phyloP scores from a whole-genome alignment of 371 early-diverging fungal species.

The Rhizopus microsporus region DNA sequence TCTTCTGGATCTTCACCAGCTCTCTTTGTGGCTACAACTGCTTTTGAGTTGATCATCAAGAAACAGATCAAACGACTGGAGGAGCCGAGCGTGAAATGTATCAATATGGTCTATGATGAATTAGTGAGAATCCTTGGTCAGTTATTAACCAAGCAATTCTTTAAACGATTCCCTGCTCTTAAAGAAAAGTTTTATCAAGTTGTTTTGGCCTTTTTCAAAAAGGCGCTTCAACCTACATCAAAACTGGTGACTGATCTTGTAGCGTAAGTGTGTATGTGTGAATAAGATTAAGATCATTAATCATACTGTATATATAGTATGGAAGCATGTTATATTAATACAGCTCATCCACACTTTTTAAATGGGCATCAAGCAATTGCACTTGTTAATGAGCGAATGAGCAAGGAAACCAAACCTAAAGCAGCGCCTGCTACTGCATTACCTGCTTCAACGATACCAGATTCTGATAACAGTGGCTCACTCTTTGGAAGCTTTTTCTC shows the following conservation, averaged over 20 bases:
- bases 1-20: constrained; percentile 97
- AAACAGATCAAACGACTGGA: constrained; percentile 96
- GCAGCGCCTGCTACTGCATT: not conserved
- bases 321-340: constrained; percentile 96
- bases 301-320: constrained; percentile 50
- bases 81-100: constrained; percentile 94
- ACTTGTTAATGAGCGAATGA: constrained; percentile 84
- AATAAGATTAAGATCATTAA: not conserved
- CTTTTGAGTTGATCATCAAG: constrained; percentile 97
- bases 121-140: constrained; percentile 90
- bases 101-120: constrained; percentile 93
- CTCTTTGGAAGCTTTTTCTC: constrained; percentile 96
- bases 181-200: constrained; percentile 88
- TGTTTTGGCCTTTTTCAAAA: constrained; percentile 90
- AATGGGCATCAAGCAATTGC: constrained; percentile 95
- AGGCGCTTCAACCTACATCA: constrained; percentile 84
- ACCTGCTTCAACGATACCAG: constrained; percentile 19
- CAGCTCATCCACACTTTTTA: constrained; percentile 98
- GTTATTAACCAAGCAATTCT: constrained; percentile 82
- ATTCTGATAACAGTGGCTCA: constrained; percentile 53
- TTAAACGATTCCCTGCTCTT: constrained; percentile 94
- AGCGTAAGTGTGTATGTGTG: constrained; percentile 40
- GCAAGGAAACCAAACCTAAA: constrained; percentile 28
- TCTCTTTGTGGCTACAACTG: constrained; percentile 95
- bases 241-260: constrained; percentile 92